A percentile compares a stretch with the other conserved stretches of the same genome.
These are phyloP conservation scores for Mytilinidion resinicola DNA, from an alignment of 495 filamentous ascomycete species.

Conservation along the genomic window DNA sequence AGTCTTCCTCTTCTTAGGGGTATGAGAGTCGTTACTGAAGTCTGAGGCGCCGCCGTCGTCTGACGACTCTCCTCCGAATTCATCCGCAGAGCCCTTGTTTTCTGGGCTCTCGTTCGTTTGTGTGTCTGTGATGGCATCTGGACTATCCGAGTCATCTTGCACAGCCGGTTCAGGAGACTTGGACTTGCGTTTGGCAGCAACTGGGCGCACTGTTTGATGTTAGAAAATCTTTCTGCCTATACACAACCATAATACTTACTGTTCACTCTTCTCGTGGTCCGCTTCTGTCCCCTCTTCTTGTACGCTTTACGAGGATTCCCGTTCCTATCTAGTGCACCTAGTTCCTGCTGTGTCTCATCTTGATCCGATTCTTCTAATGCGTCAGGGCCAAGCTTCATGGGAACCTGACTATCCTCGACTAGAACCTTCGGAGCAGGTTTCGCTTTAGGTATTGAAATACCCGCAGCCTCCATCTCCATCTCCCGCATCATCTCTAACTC, in stretches of 20 bases:
- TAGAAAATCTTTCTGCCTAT: conserved; percentile 1
- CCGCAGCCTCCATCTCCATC: conserved; percentile 55
- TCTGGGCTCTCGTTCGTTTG: conserved; percentile 4
- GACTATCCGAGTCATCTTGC: not conserved
- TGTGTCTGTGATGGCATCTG: not conserved
- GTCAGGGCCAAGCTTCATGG: conserved; percentile 53
- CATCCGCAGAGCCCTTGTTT: not conserved
- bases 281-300: conserved; percentile 92
- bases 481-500: conserved; percentile 73
- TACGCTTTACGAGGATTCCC: conserved; percentile 55
- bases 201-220: conserved; percentile 32
- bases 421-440: conserved; percentile 35
- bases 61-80: conserved; percentile 8
- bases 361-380: conserved; percentile 49
- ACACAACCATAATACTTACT: conserved; percentile 46
- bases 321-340: conserved; percentile 25
- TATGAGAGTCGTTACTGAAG: conserved; percentile 24
- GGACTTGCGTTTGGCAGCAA: conserved; percentile 22
- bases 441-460: conserved; percentile 11
- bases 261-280: conserved; percentile 69
- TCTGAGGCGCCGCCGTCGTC: conserved; percentile 29
- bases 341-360: conserved; percentile 36
- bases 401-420: conserved; percentile 57
- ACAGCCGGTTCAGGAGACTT: not conserved
- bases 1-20: conserved; percentile 20